Evolutionary conservation across 2,329 filamentous ascomycete genomes (phyloP), one percentile per base, ranked within the genome.

Genomic region (Dichotomopilus funicola): DNA sequence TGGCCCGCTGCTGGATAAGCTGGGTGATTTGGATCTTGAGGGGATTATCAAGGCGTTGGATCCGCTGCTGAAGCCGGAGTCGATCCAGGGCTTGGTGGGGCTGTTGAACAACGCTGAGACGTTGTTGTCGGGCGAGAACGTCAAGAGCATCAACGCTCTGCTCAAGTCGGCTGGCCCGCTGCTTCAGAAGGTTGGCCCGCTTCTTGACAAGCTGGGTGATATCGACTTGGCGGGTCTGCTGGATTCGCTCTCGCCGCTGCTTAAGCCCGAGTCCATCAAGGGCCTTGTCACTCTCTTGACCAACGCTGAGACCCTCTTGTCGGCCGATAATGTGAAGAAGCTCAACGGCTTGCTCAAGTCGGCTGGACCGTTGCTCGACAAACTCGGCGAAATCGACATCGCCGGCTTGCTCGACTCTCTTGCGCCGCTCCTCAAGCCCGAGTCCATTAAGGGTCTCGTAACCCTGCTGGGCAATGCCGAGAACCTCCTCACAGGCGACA

Each of bases 41-140:
- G 50, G 50, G 34, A 6, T 57, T 1, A 42, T 72, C 7, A 55
- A 61, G 11, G 54, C 67, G 0, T 42, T 69, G 3, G 47, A 53
- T 2, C 72, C 73, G 12, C 59, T 75, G 1, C 59, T 75, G 13
- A 70, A 66, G 1, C 51, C 63, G 1, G 62, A 69, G 10, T 66
- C 64, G 1, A 59, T 70, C n/a, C 59, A 68, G 43, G 66, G 67
- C 1, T 51, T 70, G n/a, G 58, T 69, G 10, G 61, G 59, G 3
- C 60, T 70, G 2, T 54, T 71, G n/a, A 59, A 58, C 31, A 70
- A 68, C 13, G 66, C 67, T 0, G 65, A 67, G 53, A 45, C 57
- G 6, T 53, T 69, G n/a, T 52, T 53, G 72, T 75, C 56, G 7
- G 42, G 44, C 43, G 66, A 69, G 11, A 73, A 73, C 44, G 72